Evolutionary conservation across 257 asterid species (phyloP).

Genomic region (Schizonepeta tenuifolia): DNA sequence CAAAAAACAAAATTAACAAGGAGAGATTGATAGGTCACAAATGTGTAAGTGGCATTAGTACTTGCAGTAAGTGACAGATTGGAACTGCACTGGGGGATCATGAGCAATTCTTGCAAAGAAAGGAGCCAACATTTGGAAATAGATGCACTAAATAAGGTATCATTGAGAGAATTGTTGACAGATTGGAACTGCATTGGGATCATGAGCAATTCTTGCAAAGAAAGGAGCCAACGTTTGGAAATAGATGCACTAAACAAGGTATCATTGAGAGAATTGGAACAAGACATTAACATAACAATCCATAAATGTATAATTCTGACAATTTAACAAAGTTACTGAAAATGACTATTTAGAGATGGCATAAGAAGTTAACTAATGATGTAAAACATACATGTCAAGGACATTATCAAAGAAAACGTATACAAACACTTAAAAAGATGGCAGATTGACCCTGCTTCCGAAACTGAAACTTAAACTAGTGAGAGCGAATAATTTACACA

Average conservation of each 20-base stretch:
- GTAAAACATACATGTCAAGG: background rate
- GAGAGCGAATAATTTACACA: background rate
- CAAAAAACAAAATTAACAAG: background rate
- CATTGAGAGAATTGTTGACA: background rate
- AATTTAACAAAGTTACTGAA: background rate
- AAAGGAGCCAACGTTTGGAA: background rate
- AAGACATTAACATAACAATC: background rate
- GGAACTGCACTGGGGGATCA: background rate
- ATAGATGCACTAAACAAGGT: background rate
- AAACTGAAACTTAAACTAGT: background rate
- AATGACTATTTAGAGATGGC: background rate
- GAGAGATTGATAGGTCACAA: background rate
- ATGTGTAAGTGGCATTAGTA: background rate
- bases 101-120: background rate
- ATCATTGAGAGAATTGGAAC: background rate
- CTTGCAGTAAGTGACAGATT: background rate
- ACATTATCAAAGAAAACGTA: background rate
- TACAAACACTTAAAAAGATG: slow-evolving; percentile 14
- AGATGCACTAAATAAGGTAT: background rate
- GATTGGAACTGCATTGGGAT: background rate
- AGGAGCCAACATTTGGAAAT: background rate
- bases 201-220: background rate
- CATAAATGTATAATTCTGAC: background rate
- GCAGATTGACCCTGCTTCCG: background rate
- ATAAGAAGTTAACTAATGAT: background rate